Base-by-base conservation (phyloP, 2,329 filamentous ascomycete genomes). In the Sporothrix euskadiensis region DNA sequence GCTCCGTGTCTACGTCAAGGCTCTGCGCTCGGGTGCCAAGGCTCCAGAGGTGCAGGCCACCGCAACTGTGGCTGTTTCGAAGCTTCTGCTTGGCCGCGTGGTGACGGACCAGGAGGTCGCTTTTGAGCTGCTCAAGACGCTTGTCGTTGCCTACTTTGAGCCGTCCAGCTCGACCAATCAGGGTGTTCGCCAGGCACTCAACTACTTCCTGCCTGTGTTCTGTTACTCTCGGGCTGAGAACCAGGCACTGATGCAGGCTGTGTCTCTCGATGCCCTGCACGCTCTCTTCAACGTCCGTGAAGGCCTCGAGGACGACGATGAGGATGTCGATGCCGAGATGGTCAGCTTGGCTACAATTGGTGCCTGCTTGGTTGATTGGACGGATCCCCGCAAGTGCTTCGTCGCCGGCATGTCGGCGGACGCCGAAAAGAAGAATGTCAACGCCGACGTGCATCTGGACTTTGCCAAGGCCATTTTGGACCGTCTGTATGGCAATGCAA, bases 161-260 rank as follows among this genome's bases (percentile, higher is more conserved):
- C 94, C 95, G 0, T 89, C 92, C 4, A 96, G 92, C 4, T 87
- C 89, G 0, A 86, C 88, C 39, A 98, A 98, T 79, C 91, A 95
- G 77, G 90, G 90, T 9, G 90, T 98, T 7, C 87, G 94, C 30
- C 95, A 98, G 81, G 91, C 93, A 0, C 85, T 98, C 71, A 94
- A 93, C 76, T 98, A 98, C 82, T 98, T 98, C 86, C 84, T 98
- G 49, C 95, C 95, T 0, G 94, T 98, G 0, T 98, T 97, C 83
- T 96, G 93, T 81, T 97, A 95, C 81, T 94, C 92, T 8, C 88
- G 93, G 3, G 82, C 90, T 4, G 91, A 93, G 76, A 97, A 98
- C 78, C 94, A 96, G 76, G 88, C 91, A 39, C 87, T 94, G 47
- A 94, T 98, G 92, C 89, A 90, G 7, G 83, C 85, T 22, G 88